Conservation (phyloP, 2,329 filamentous ascomycete genomes). For the Lachnum nothofagi region DNA sequence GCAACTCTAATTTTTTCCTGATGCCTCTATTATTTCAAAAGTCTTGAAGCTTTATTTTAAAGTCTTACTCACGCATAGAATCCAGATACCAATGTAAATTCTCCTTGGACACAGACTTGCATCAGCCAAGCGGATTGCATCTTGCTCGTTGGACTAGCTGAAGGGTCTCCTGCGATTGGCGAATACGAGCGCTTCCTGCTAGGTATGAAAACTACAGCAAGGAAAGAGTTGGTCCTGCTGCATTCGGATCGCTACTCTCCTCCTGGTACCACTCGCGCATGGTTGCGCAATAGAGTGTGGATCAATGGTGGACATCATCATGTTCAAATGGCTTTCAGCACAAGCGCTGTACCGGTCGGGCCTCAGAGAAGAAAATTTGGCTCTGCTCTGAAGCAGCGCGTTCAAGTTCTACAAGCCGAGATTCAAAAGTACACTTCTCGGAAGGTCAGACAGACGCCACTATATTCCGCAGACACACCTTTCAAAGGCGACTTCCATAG, state of each 20-base stretch:
- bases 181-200: slow-evolving; percentile 96
- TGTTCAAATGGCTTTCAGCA: slow-evolving; percentile 87
- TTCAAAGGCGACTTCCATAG: slow-evolving; percentile 97
- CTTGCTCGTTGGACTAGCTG: slow-evolving; percentile 82
- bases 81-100: slow-evolving; percentile 87
- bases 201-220: slow-evolving; percentile 93
- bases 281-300: slow-evolving; percentile 91
- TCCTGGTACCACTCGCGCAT: slow-evolving; percentile 78
- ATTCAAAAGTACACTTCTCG: slow-evolving; percentile 97
- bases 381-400: slow-evolving; percentile 80
- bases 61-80: slow-evolving; percentile 19
- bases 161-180: slow-evolving; percentile 82
- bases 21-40: slow-evolving; percentile 27
- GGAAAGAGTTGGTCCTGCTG: slow-evolving; percentile 85
- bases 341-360: slow-evolving; percentile 70
- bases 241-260: slow-evolving; percentile 84
- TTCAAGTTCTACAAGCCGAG: slow-evolving; percentile 91
- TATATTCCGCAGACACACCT: slow-evolving; percentile 86
- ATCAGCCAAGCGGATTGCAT: slow-evolving; percentile 97
- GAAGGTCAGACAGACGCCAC: slow-evolving; percentile 78
- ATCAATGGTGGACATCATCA: slow-evolving; percentile 98
- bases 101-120: slow-evolving; percentile 97
- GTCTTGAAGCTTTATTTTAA: background rate
- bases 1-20: slow-evolving; percentile 65
- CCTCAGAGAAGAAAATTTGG: slow-evolving; percentile 73